Conservation (phyloP, 177 flowering plant species). For the Vitis hybrid region DNA sequence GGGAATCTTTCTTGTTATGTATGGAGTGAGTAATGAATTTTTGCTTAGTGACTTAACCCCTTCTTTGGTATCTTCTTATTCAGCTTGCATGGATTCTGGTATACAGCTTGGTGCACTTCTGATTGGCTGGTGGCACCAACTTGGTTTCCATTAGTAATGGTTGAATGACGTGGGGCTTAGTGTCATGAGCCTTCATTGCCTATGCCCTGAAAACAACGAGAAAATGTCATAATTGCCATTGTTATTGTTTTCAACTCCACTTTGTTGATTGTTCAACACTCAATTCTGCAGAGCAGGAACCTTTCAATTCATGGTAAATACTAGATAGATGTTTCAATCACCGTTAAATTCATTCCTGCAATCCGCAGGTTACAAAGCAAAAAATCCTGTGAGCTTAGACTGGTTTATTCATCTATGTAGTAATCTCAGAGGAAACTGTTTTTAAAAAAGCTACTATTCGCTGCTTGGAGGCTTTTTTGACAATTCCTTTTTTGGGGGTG, state of each 20-base stretch:
- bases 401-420: no score
- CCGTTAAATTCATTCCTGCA: no score
- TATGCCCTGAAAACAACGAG: constrained; percentile 7
- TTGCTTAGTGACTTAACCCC: no score
- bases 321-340: constrained; percentile 10
- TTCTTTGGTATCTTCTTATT: constrained; percentile 9
- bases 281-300: constrained; percentile 9
- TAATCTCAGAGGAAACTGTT: no score
- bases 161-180: not conserved
- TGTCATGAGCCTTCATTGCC: constrained; percentile 5
- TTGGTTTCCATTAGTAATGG: not conserved
- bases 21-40: no score
- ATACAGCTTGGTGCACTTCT: constrained; percentile 75
- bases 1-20: no score
- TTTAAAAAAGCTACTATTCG: no score
- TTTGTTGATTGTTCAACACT: constrained; percentile 10
- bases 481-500: no score
- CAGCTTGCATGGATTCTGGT: constrained; percentile 92
- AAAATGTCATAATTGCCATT: constrained; percentile 1
- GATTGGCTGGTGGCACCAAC: constrained; percentile 20
- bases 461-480: no score
- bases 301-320: constrained; percentile 2
- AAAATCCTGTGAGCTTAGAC: no score
- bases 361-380: no score
- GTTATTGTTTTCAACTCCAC: constrained; percentile 3